Percentiles rank a stretch among this genome's conserved stretches.
Evolutionary conservation across 2,329 filamentous ascomycete species (phyloP).

Genomic region (Fusarium piperis): DNA sequence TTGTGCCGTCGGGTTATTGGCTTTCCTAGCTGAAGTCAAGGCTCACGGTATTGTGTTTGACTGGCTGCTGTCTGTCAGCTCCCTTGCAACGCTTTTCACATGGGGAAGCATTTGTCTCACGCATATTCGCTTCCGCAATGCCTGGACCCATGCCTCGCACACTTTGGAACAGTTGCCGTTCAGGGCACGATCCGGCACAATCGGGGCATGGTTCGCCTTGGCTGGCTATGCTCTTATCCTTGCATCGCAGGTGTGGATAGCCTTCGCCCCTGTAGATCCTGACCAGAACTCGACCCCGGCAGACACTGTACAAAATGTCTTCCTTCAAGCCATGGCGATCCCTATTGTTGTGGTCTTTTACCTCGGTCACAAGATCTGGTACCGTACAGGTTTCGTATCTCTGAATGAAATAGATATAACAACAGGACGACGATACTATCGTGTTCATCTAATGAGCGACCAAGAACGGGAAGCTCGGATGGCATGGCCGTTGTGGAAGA

Average conservation of each 20-base stretch:
- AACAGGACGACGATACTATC: constrained; percentile 85
- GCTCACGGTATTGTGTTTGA: constrained; percentile 72
- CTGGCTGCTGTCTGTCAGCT: constrained; percentile 81
- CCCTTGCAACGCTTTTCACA: constrained; percentile 78
- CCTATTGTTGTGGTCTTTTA: constrained; percentile 78
- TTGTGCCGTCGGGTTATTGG: constrained; percentile 74
- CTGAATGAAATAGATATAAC: constrained; percentile 83
- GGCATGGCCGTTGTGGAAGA: constrained; percentile 80
- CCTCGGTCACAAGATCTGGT: constrained; percentile 80
- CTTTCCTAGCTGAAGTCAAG: constrained; percentile 75
- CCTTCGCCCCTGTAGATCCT: constrained; percentile 76
- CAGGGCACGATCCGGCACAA: constrained; percentile 77
- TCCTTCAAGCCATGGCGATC: constrained; percentile 74
- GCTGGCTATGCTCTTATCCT: constrained; percentile 79
- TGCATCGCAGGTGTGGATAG: constrained; percentile 86
- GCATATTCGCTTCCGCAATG: constrained; percentile 90
- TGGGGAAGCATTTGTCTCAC: constrained; percentile 86
- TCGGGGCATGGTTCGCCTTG: constrained; percentile 84
- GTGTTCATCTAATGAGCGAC: constrained; percentile 78
- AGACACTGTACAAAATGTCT: constrained; percentile 71
- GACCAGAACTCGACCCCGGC: constrained; percentile 44
- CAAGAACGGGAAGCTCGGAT: constrained; percentile 81
- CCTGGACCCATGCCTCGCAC: constrained; percentile 75
- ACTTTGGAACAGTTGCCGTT: constrained; percentile 81
- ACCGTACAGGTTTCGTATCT: constrained; percentile 58